Percentiles rank a stretch among this genome's conserved stretches.
These are phyloP conservation scores for Nepenthes alata DNA, from an alignment of 179 eudicot genomes.

Conservation along the genomic window DNA sequence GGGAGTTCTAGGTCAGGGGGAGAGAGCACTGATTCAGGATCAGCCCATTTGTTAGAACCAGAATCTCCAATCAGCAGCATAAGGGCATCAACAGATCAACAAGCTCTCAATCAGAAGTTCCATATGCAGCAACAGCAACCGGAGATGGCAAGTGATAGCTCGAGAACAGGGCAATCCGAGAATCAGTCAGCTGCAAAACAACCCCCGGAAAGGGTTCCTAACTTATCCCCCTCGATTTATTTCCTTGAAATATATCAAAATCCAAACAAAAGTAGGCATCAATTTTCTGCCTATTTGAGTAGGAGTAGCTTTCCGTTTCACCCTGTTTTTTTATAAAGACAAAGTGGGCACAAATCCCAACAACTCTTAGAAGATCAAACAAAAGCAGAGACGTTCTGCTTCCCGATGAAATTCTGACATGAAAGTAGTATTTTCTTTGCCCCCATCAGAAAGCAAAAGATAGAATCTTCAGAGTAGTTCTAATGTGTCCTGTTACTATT, in stretches of 20 bases:
- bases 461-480: conserved; percentile 35
- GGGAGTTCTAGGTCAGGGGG: conserved; percentile 71
- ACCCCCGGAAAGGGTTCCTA: conserved; percentile 43
- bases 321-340: conserved; percentile 2
- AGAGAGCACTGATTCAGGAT: conserved; percentile 68
- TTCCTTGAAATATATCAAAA: too few relatives aligned
- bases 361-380: conserved; percentile 22
- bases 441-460: conserved; percentile 15
- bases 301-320: too few relatives aligned
- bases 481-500: background rate
- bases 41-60: conserved; percentile 35
- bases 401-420: conserved; percentile 37
- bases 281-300: too few relatives aligned
- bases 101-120: conserved; percentile 3
- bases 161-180: conserved; percentile 30
- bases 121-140: conserved; percentile 6
- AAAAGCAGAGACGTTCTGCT: conserved; percentile 18
- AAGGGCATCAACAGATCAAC: conserved; percentile 25
- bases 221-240: too few relatives aligned
- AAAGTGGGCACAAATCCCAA: conserved; percentile 34
- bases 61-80: conserved; percentile 56
- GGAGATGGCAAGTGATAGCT: conserved; percentile 29
- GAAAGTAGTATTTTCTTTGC: background rate
- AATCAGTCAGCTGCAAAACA: conserved; percentile 9
- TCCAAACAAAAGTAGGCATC: too few relatives aligned